Base-by-base conservation (phyloP, 306 rosid species). In the Lathyrus aphaca region DNA sequence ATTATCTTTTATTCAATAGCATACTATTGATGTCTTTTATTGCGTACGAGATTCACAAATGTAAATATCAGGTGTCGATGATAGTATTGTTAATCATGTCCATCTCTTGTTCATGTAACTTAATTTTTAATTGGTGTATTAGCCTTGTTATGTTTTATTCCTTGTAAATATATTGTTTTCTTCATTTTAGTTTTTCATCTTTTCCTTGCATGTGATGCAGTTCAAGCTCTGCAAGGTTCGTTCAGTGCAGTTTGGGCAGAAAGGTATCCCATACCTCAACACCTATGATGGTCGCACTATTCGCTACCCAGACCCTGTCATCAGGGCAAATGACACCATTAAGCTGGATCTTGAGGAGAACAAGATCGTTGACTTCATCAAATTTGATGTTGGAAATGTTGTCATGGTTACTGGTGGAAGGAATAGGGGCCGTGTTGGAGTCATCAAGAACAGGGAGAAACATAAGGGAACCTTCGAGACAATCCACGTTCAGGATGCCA, bases 321-420 rank as follows among this genome's bases (percentile, higher is more conserved):
- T 88, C 68, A 86, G 69, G 86, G 97, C 93, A 1, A 91, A 91
- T 27, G 96, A 91, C 84, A 91, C 97, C 12, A 74, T 91, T 44
- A 88, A 91, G 86, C 79, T 89, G 23, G 97, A 89, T 70, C 72
- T 86, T 1, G 93, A 87, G 78, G 81, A 70, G 69, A 85, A 85
- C 87, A 89, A 87, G 80, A 81, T 87, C 11, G 69, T 73, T 0
- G 87, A 87, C 5, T 89, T 83, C 90, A 85, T 89, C 72, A 89
- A 89, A 72, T 89, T 87, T 23, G 91, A 89, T 72, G 91, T 85
- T 35, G 90, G 96, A 14, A 87, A 89, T 61, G 88, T 89, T 1
- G 93, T 89, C 37, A 88, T 91, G 96, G 97, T 88, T 6, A 85
- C 96, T 0, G 89, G 93, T 12, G 96, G 93, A 48, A 83, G 92